Conservation (phyloP, 148 eudicot genomes). For the Pouteria glomerata region DNA sequence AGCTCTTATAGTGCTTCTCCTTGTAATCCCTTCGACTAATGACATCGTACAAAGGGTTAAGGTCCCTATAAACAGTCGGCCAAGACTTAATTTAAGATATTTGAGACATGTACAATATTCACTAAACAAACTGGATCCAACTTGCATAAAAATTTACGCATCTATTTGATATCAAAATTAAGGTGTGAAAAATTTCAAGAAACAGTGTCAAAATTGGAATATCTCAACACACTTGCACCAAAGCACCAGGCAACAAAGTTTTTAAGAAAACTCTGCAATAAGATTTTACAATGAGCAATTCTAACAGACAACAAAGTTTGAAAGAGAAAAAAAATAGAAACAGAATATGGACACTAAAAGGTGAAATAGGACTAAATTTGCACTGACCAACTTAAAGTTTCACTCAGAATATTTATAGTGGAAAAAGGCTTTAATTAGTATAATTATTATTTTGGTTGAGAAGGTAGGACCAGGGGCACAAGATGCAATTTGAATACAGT, state of each 20-base stretch:
- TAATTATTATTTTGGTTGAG: too few species aligned
- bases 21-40: conserved; percentile 53
- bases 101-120: not conserved
- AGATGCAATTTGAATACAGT: not conserved
- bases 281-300: too few species aligned
- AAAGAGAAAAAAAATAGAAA: not conserved
- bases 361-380: not conserved
- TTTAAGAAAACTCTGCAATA: too few species aligned
- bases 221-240: not conserved
- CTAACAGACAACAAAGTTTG: too few species aligned
- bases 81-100: conserved; percentile 2
- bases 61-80: conserved; percentile 52
- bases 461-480: too few species aligned
- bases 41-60: conserved; percentile 84
- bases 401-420: not conserved
- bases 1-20: conserved; percentile 63
- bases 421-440: not conserved
- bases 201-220: not conserved
- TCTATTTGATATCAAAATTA: not conserved
- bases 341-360: not conserved
- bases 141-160: not conserved
- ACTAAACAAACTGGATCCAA: not conserved
- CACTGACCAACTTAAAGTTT: not conserved
- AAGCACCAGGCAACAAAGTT: too few species aligned
- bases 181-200: not conserved